Evolutionary conservation across 768 basidiomycete genomes (phyloP).

Genomic region (Lactifluus hygrophoroides): DNA sequence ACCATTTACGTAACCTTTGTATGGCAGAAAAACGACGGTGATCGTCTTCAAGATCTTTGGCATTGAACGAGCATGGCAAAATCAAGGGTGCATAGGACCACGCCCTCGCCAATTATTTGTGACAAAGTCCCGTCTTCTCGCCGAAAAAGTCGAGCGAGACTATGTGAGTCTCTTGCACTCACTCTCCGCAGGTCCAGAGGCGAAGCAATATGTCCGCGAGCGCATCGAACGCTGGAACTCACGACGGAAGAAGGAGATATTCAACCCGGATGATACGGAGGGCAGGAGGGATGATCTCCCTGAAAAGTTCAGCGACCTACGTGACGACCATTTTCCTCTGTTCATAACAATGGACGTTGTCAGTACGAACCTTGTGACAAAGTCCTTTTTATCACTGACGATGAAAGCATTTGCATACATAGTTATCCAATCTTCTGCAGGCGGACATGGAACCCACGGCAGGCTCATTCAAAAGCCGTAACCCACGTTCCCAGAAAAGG

Average conservation of each 20-base stretch:
- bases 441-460: conserved; percentile 30
- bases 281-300: conserved; percentile 41
- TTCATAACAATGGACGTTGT: conserved; percentile 62
- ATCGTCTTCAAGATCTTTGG: conserved; percentile 72
- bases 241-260: conserved; percentile 24
- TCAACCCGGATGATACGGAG: conserved; percentile 37
- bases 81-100: conserved; percentile 27
- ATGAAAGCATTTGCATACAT: not conserved
- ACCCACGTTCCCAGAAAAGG: not conserved
- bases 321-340: conserved; percentile 57
- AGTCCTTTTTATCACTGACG: not conserved
- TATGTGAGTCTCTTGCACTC: conserved; percentile 45
- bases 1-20: not conserved
- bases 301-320: conserved; percentile 42
- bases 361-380: conserved; percentile 11
- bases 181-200: conserved; percentile 29
- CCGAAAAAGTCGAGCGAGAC: conserved; percentile 62
- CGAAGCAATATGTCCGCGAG: conserved; percentile 33
- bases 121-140: conserved; percentile 58
- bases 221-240: conserved; percentile 18
- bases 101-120: conserved; percentile 65
- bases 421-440: conserved; percentile 45
- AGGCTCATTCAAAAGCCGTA: not conserved
- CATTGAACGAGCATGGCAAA: conserved; percentile 48
- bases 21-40: conserved; percentile 58